A percentile compares a stretch with the other conserved stretches of the same genome.
Evolutionary conservation across 257 asterid species (phyloP).

Genomic region (Apocynum venetum): DNA sequence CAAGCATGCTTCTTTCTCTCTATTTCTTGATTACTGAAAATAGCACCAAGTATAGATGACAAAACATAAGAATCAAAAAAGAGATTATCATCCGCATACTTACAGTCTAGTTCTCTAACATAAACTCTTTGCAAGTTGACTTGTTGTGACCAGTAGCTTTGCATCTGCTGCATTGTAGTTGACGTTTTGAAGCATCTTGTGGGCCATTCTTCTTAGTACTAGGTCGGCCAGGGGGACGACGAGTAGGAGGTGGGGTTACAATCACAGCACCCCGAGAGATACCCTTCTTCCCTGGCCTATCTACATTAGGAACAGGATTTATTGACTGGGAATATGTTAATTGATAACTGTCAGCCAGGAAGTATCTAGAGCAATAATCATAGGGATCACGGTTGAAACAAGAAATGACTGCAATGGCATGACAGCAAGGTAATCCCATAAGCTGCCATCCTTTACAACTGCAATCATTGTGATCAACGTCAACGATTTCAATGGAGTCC

Average conservation of each 20-base stretch:
- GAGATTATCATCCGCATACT: neutral
- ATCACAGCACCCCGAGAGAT: constrained; percentile 45
- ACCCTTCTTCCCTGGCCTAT: constrained; percentile 40
- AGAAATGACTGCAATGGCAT: constrained; percentile 62
- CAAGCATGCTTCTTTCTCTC: neutral
- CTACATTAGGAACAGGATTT: constrained; percentile 51
- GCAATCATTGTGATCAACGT: constrained; percentile 59
- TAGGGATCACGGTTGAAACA: constrained; percentile 50
- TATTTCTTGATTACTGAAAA: neutral
- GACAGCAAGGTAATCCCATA: constrained; percentile 84
- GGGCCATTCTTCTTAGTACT: constrained; percentile 62
- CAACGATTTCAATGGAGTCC: constrained; percentile 63
- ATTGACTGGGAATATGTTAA: constrained; percentile 68
- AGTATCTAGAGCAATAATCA: constrained; percentile 69
- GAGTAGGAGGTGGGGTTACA: constrained; percentile 84
- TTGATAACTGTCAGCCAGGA: constrained; percentile 60
- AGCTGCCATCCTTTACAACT: constrained; percentile 78
- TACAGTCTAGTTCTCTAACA: constrained; percentile 49
- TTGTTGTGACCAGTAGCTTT: constrained; percentile 94
- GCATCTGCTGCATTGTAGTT: constrained; percentile 90
- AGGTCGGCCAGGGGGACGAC: constrained; percentile 95
- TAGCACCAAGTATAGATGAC: neutral
- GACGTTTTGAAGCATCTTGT: constrained; percentile 63
- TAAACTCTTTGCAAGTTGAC: constrained; percentile 82
- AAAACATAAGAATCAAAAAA: neutral